These are phyloP conservation scores for Metschnikowia chrysomelidarum DNA, from an alignment of 805 yeast genomes.

Conservation along the genomic window DNA sequence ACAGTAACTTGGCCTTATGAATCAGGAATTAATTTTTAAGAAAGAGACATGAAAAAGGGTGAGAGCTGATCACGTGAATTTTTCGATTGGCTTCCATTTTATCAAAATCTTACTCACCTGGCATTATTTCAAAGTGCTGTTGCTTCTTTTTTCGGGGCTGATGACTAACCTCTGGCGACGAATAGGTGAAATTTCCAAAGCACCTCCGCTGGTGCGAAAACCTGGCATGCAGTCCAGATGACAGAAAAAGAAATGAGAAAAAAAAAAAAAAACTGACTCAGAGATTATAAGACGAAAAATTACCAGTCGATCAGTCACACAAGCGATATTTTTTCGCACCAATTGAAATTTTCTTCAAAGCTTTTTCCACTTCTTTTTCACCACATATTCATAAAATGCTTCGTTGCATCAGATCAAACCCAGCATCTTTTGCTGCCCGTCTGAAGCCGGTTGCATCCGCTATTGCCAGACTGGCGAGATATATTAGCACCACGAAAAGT, in stretches of 20 bases:
- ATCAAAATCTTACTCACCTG: no score
- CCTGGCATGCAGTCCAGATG: constrained; percentile 5
- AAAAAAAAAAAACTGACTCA: constrained; percentile 12
- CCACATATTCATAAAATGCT: constrained; percentile 12
- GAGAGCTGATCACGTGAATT: no score
- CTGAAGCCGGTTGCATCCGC: constrained; percentile 10
- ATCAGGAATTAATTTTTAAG: no score
- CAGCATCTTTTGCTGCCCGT: constrained; percentile 13
- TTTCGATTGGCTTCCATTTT: no score
- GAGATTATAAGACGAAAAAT: constrained; percentile 6
- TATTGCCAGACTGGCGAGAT: constrained; percentile 23
- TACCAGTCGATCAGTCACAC: background rate
- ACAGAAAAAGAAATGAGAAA: constrained; percentile 5
- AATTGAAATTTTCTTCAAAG: no score
- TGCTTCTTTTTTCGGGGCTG: no score
- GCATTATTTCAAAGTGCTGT: no score
- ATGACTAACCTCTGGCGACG: no score
- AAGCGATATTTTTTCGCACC: no score
- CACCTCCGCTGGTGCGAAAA: constrained; percentile 12
- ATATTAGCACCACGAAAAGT: constrained; percentile 30
- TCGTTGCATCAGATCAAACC: constrained; percentile 16
- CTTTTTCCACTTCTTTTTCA: background rate
- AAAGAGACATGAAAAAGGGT: no score
- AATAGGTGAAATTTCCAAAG: no score
- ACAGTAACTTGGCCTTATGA: no score